phyloP scores from a whole-genome alignment of 495 filamentous ascomycete genomes.

The Neurospora terricola region DNA sequence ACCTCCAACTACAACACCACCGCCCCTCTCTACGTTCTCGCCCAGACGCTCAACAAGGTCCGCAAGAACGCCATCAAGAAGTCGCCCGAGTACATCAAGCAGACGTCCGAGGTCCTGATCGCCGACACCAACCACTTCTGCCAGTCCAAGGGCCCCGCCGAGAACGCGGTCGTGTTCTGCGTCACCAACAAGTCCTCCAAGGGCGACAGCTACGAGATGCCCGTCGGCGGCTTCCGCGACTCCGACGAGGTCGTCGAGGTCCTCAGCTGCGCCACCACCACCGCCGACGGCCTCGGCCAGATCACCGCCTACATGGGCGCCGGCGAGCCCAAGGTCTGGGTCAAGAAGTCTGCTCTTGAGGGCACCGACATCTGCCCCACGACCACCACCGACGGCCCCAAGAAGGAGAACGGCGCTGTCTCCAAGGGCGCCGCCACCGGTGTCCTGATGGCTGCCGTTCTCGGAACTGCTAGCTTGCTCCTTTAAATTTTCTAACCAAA shows the following conservation, averaged over 20 bases:
- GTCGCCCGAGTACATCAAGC: constrained; percentile 39
- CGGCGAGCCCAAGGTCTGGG: constrained; percentile 21
- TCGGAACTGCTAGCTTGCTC: constrained; percentile 11
- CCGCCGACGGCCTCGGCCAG: constrained; percentile 14
- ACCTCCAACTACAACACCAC: constrained; percentile 48
- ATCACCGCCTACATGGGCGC: constrained; percentile 13
- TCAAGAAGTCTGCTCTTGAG: constrained; percentile 3
- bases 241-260: constrained; percentile 21
- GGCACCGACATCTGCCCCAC: constrained; percentile 14
- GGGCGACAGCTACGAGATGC: constrained; percentile 15
- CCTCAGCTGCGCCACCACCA: constrained; percentile 12
- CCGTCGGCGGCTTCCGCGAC: constrained; percentile 17
- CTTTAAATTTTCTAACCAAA: constrained; percentile 2
- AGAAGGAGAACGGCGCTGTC: not conserved
- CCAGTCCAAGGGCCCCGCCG: constrained; percentile 55
- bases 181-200: constrained; percentile 23
- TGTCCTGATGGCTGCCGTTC: constrained; percentile 5
- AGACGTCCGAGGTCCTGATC: constrained; percentile 44
- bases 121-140: constrained; percentile 47
- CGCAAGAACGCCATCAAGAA: constrained; percentile 46
- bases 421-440: constrained; percentile 6
- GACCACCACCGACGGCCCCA: constrained; percentile 9
- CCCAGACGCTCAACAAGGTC: constrained; percentile 48
- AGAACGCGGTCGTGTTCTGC: constrained; percentile 32
- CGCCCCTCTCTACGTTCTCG: constrained; percentile 48